A percentile compares a stretch with the other conserved stretches of the same genome.
These are phyloP conservation scores for Pistacia vera DNA, from an alignment of 345 rosid species.

Conservation along the genomic window DNA sequence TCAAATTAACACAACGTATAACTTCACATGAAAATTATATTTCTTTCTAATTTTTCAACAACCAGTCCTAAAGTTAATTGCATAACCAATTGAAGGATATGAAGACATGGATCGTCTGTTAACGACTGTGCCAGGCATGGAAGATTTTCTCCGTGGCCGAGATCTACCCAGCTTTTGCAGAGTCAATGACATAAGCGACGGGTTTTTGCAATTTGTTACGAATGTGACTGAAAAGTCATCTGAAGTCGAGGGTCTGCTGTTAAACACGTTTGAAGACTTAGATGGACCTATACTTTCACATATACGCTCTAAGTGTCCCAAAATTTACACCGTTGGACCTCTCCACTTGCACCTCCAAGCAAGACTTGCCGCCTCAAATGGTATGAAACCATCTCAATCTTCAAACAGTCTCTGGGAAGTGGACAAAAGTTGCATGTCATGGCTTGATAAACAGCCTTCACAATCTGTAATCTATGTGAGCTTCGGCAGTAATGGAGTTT, in stretches of 20 bases:
- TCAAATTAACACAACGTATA: no score
- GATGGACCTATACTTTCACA: conserved; percentile 35
- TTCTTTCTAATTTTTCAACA: no score
- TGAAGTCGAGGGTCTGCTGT: conserved; percentile 29
- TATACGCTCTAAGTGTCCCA: conserved; percentile 25
- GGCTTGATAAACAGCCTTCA: conserved; percentile 45
- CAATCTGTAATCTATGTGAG: conserved; percentile 54
- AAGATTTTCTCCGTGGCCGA: conserved; percentile 29
- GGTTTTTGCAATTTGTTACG: background rate
- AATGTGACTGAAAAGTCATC: conserved; percentile 10
- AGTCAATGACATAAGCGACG: conserved; percentile 11
- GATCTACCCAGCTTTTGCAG: conserved; percentile 46
- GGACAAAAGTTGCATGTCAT: conserved; percentile 39
- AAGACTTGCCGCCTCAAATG: conserved; percentile 9
- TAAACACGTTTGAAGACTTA: conserved; percentile 49
- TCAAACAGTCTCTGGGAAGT: conserved; percentile 37
- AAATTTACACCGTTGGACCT: conserved; percentile 39
- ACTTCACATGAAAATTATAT: no score
- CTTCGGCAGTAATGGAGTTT: conserved; percentile 44
- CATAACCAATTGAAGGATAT: background rate
- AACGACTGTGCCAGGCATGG: conserved; percentile 28
- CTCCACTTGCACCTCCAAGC: conserved; percentile 28
- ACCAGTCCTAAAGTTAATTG: no score
- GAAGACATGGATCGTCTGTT: conserved; percentile 25
- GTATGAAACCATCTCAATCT: conserved; percentile 13